Evolutionary conservation across 1,284 basidiomycete species (phyloP), one percentile per base, ranked within the genome.

Genomic region (Trichosporon asahii): DNA sequence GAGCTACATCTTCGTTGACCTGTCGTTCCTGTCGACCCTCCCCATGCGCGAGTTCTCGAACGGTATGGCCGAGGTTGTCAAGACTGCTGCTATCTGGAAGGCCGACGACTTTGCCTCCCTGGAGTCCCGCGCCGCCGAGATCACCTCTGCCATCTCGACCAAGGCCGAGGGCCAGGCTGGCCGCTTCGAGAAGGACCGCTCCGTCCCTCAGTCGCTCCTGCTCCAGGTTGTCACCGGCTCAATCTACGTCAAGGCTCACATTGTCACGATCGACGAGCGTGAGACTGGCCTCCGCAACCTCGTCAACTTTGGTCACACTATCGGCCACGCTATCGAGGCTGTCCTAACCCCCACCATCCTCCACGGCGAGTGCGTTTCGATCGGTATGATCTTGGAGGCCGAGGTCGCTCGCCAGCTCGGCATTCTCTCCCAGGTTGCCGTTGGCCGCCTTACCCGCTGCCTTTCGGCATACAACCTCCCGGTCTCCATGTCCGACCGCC

Each of bases 1-100:
- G 1, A 89, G 91, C 78, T 98, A 91, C 86, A 91, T 98, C 81
- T 99, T 99, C 84, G 97, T 98, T 76, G 97, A 99, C 82, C 91
- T 94, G 18, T 91, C 95, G 0, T 97, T 97, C 86, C 88, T 99
- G 72, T 92, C 94, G 76, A 96, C 94, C 1, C 90, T 99, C 4
- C 95, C 95, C 0, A 85, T 90, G 57, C 88, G 97, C 72, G 97
- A 99, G 82, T 95, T 98, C 76, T 92, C 93, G 57, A 99, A 99
- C 80, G 96, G 96, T 63, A 98, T 99, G 93, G 95, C 97, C 1
- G 96, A 99, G 83, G 92, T 98, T 3, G 90, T 99, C 83, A 99
- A 98, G 94, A 98, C 95, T 29, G 95, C 95, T 3, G 95, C 94
- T 9, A 98, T 98, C 77, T 96, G 95, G 94, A 89, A 94, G 82